Conservation (phyloP, 257 asterid genomes). For the Cinchona pubescens region DNA sequence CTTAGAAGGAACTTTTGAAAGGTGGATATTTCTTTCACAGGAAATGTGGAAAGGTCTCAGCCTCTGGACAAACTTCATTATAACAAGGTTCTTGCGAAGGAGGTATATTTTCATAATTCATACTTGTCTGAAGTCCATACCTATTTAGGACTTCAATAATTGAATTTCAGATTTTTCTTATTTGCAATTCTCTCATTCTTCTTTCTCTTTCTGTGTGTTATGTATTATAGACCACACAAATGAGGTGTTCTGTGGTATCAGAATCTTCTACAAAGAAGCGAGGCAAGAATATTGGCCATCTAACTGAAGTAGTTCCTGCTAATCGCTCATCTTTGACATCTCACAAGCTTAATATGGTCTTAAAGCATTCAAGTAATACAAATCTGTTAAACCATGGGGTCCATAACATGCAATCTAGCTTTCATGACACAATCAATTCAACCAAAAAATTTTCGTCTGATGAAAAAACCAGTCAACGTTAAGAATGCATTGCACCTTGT, state of each 20-base stretch:
- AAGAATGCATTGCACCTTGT: conserved; percentile 38
- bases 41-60: conserved; percentile 37
- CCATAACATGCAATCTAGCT: conserved; percentile 18
- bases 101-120: conserved; percentile 39
- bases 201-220: conserved; percentile 20
- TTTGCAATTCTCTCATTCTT: background rate
- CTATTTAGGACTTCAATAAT: background rate
- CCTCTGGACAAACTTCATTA: conserved; percentile 35
- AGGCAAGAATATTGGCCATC: conserved; percentile 25
- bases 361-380: conserved; percentile 37
- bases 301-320: conserved; percentile 72
- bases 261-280: conserved; percentile 41
- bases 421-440: conserved; percentile 9
- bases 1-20: conserved; percentile 1
- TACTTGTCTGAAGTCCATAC: background rate
- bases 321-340: conserved; percentile 63
- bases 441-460: conserved; percentile 24
- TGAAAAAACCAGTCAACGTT: conserved; percentile 39
- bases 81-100: conserved; percentile 38
- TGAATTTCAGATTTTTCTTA: background rate
- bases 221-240: conserved; percentile 31
- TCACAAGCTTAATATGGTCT: conserved; percentile 36
- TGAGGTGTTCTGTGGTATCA: conserved; percentile 31
- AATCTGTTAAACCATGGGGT: conserved; percentile 32
- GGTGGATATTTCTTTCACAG: conserved; percentile 42